These are phyloP conservation scores for Didymella sp. DNA, from an alignment of 2,329 filamentous ascomycete genomes.

Conservation along the genomic window DNA sequence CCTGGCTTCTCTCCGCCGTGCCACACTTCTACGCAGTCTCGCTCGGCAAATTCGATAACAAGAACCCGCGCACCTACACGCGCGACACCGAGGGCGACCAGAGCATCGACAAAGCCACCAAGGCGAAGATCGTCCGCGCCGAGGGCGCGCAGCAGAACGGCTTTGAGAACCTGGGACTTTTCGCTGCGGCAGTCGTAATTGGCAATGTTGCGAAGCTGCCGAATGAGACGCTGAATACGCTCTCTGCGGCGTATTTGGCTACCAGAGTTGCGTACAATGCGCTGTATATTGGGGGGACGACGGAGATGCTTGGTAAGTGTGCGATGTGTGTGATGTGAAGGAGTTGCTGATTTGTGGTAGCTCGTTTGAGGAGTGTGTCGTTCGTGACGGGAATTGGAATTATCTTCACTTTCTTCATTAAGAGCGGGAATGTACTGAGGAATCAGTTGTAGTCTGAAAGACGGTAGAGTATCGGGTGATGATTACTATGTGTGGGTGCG, in stretches of 20 bases:
- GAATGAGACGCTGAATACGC: constrained; percentile 6
- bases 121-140: constrained; percentile 11
- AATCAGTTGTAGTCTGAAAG: not conserved
- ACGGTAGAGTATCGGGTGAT: not conserved
- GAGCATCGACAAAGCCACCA: constrained; percentile 12
- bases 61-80: constrained; percentile 12
- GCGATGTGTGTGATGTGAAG: no score
- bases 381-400: constrained; percentile 2
- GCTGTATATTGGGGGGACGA: constrained; percentile 5
- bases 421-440: constrained; percentile 5
- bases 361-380: constrained; percentile 1
- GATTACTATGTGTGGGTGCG: no score
- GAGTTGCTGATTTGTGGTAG: not conserved
- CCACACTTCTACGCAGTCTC: constrained; percentile 14
- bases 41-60: constrained; percentile 12
- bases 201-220: constrained; percentile 12
- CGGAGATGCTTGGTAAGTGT: not conserved
- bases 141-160: constrained; percentile 13
- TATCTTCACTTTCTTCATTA: constrained; percentile 13
- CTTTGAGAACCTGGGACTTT: constrained; percentile 9
- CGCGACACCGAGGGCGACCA: constrained; percentile 10
- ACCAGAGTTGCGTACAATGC: constrained; percentile 1
- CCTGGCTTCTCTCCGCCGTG: constrained; percentile 3
- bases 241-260: not conserved
- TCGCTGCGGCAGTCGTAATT: constrained; percentile 5